These are phyloP conservation scores for Mortierella sp. DNA, from an alignment of 371 early-diverging fungal species.

Conservation along the genomic window DNA sequence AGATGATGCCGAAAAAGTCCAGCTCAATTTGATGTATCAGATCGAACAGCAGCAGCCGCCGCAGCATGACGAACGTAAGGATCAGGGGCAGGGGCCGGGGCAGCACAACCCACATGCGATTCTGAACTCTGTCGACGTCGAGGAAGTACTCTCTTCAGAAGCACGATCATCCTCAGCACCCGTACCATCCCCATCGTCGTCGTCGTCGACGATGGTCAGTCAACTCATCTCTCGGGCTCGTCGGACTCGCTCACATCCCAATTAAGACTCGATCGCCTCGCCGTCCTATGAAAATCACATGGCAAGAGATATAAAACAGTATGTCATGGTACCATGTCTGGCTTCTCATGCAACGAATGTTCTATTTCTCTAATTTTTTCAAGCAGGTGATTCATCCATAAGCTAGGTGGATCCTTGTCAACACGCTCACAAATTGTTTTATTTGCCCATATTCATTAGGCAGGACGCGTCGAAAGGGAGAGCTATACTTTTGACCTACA, in stretches of 20 bases:
- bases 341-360: no score
- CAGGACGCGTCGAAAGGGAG: no score
- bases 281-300: not conserved
- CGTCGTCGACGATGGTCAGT: no score
- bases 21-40: not conserved
- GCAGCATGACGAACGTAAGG: no score
- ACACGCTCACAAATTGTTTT: no score
- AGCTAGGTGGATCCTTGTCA: no score
- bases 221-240: not conserved
- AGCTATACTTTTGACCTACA: no score
- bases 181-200: not conserved
- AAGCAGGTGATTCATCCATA: no score
- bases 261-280: not conserved
- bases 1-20: not conserved
- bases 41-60: not conserved
- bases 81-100: not conserved
- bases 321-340: no score
- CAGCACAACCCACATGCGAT: not conserved
- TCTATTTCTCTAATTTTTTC: no score
- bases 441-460: no score
- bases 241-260: not conserved
- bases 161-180: not conserved
- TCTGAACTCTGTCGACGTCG: not conserved
- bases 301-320: no score
- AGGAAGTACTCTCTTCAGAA: not conserved